These are phyloP conservation scores for Begonia masoniana DNA, from an alignment of 306 rosid species.

Conservation along the genomic window DNA sequence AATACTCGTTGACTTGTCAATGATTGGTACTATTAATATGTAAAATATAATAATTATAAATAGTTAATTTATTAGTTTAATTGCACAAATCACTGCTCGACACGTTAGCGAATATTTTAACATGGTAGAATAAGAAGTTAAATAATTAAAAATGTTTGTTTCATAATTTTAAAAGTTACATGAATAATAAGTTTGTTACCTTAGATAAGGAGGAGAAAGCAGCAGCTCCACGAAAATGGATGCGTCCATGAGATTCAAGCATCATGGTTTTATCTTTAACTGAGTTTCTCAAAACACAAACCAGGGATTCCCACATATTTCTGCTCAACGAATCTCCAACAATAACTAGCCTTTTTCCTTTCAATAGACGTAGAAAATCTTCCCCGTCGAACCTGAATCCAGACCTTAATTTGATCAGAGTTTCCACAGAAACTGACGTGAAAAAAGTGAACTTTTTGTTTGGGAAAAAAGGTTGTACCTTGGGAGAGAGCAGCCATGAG, in stretches of 20 bases:
- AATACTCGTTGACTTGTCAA: too few relatives aligned
- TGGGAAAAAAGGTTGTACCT: constrained; percentile 32
- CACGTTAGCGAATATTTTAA: too few relatives aligned
- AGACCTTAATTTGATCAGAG: not conserved
- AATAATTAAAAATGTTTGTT: too few relatives aligned
- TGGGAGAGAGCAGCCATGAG: constrained; percentile 67
- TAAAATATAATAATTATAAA: too few relatives aligned
- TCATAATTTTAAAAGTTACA: too few relatives aligned
- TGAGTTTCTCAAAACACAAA: constrained; percentile 75
- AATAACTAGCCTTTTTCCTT: constrained; percentile 70
- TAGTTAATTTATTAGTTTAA: too few relatives aligned
- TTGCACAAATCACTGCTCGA: too few relatives aligned
- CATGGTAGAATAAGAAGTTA: too few relatives aligned
- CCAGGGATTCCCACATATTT: constrained; percentile 96
- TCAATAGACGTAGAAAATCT: constrained; percentile 35
- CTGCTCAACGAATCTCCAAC: constrained; percentile 95
- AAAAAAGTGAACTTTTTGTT: too few relatives aligned
- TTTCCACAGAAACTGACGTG: not conserved
- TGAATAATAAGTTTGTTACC: constrained; percentile 16
- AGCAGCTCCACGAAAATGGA: constrained; percentile 70
- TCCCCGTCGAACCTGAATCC: constrained; percentile 54
- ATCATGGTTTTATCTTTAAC: constrained; percentile 45
- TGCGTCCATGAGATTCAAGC: constrained; percentile 71
- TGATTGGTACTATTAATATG: too few relatives aligned
- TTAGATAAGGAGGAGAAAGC: constrained; percentile 70